Conservation (phyloP, 1,139 yeast species). For the Saccharomyces hybrid region DNA sequence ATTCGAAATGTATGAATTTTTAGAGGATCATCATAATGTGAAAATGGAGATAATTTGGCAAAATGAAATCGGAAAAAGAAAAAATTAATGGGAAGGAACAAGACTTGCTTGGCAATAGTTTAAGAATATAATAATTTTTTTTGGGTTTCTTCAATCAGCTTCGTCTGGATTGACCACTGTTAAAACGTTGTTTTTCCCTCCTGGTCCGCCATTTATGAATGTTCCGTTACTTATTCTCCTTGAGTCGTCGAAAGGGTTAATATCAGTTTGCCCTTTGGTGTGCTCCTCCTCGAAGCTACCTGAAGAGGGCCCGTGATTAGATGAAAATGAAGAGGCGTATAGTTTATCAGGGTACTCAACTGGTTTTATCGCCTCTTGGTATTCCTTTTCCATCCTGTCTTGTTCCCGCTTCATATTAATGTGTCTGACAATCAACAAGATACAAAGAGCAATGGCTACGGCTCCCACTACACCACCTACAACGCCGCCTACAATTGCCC, state of each 20-base stretch:
- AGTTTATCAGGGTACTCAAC: slow-evolving; percentile 21
- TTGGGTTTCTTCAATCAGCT: slow-evolving; percentile 4
- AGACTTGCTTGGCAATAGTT: neutral
- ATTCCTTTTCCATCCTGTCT: slow-evolving; percentile 33
- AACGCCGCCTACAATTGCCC: slow-evolving; percentile 33
- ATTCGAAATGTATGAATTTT: neutral
- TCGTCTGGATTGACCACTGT: slow-evolving; percentile 33
- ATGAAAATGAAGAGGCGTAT: slow-evolving; percentile 11
- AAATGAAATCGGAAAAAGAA: neutral
- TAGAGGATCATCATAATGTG: neutral
- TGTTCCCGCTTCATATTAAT: slow-evolving; percentile 29
- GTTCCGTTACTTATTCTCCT: slow-evolving; percentile 30
- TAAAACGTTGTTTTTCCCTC: slow-evolving; percentile 18
- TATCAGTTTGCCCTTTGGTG: slow-evolving; percentile 7
- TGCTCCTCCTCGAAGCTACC: slow-evolving; percentile 5
- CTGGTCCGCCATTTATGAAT: slow-evolving; percentile 13
- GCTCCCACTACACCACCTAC: slow-evolving; percentile 33
- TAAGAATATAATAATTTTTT: neutral
- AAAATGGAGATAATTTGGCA: neutral
- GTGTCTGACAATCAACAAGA: slow-evolving; percentile 25
- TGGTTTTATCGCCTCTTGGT: slow-evolving; percentile 34
- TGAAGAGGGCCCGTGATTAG: slow-evolving; percentile 4
- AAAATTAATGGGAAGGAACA: neutral
- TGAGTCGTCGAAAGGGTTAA: slow-evolving; percentile 30
- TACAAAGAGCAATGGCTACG: slow-evolving; percentile 16